Conservation (phyloP, 2,329 filamentous ascomycete species). For the Trichoderma polysporum region DNA sequence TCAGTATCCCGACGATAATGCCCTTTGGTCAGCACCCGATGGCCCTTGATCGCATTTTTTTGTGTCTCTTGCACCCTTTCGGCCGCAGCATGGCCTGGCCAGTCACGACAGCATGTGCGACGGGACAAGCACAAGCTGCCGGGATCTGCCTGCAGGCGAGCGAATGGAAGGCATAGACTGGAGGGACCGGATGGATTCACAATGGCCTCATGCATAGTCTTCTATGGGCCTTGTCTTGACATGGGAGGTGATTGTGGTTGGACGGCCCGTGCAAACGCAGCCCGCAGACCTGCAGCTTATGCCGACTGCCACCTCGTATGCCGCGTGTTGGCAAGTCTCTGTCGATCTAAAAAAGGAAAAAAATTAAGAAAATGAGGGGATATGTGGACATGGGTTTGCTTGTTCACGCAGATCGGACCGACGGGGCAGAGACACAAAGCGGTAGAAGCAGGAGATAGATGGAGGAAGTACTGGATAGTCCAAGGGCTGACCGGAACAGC, state of each 20-base stretch:
- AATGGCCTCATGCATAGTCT: background rate
- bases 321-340: background rate
- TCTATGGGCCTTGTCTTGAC: conserved; percentile 13
- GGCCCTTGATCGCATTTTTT: background rate
- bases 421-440: background rate
- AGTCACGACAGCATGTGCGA: conserved; percentile 7
- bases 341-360: conserved; percentile 6
- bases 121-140: background rate
- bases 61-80: background rate
- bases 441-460: background rate
- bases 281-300: conserved; percentile 14
- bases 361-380: background rate
- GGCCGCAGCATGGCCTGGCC: background rate
- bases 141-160: background rate
- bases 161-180: background rate
- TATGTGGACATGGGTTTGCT: background rate
- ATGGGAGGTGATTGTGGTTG: conserved; percentile 17
- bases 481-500: background rate
- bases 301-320: conserved; percentile 16
- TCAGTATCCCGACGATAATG: background rate
- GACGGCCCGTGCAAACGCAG: background rate
- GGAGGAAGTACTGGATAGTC: background rate
- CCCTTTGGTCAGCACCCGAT: background rate
- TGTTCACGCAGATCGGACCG: background rate
- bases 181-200: background rate